These are phyloP conservation scores for Recurvomyces mirabilis DNA, from an alignment of 495 filamentous ascomycete species.

Conservation along the genomic window DNA sequence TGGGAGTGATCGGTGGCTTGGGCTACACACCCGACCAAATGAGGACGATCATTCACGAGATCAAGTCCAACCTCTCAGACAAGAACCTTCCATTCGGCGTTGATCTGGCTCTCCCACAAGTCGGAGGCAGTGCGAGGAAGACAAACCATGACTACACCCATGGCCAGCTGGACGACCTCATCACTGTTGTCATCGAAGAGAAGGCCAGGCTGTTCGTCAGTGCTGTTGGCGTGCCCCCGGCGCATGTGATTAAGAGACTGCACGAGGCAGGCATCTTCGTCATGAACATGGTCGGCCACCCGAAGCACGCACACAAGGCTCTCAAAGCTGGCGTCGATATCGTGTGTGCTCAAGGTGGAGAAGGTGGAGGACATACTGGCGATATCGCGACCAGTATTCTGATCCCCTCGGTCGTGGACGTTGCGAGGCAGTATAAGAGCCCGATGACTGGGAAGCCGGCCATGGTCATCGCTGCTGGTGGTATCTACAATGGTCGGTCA, in stretches of 20 bases:
- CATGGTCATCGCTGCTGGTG: conserved; percentile 35
- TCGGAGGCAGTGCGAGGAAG: conserved; percentile 65
- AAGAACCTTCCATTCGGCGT: conserved; percentile 70
- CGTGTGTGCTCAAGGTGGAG: conserved; percentile 48
- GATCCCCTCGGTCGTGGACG: conserved; percentile 35
- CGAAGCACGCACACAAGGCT: conserved; percentile 78
- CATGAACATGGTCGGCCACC: conserved; percentile 94
- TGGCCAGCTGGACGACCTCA: conserved; percentile 69
- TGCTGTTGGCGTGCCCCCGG: conserved; percentile 73
- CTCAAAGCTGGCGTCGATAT: conserved; percentile 71
- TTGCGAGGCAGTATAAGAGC: conserved; percentile 33
- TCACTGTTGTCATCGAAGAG: conserved; percentile 66
- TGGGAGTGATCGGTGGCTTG: conserved; percentile 75
- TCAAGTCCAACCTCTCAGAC: conserved; percentile 55
- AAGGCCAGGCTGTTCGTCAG: conserved; percentile 71
- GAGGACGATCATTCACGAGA: conserved; percentile 65
- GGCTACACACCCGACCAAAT: conserved; percentile 75
- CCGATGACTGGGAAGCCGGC: conserved; percentile 32
- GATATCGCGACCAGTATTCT: conserved; percentile 34
- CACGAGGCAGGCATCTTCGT: conserved; percentile 66
- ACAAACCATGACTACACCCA: conserved; percentile 90
- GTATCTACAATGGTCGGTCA: conserved; percentile 32
- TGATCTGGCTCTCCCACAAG: conserved; percentile 75
- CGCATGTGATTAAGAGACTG: conserved; percentile 52
- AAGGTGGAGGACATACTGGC: conserved; percentile 35